Evolutionary conservation across 2,329 filamentous ascomycete species (phyloP).

Genomic region (Ceratocystis diversiconidia): DNA sequence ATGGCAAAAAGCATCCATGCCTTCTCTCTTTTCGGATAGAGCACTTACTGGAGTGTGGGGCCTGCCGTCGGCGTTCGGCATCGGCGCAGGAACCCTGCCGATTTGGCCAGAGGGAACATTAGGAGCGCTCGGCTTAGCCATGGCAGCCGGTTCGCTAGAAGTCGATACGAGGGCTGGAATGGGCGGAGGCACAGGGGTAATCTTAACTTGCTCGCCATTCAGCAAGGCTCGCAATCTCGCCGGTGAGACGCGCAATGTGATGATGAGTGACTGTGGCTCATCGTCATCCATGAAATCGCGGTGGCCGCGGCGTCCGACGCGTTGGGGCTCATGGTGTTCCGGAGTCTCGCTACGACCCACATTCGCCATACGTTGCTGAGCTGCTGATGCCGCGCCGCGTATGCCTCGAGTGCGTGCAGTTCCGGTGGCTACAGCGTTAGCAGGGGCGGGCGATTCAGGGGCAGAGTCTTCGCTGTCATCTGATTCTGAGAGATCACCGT

Average conservation of each 20-base stretch:
- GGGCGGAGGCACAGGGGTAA: constrained; percentile 20
- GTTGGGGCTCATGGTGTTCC: constrained; percentile 58
- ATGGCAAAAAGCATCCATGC: neutral
- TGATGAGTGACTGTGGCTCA: constrained; percentile 52
- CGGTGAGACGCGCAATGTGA: constrained; percentile 60
- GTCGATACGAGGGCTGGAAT: constrained; percentile 8
- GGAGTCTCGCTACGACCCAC: constrained; percentile 78
- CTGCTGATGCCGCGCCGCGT: constrained; percentile 74
- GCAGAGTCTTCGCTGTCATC: constrained; percentile 83
- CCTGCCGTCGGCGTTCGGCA: constrained; percentile 42
- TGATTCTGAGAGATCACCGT: constrained; percentile 70
- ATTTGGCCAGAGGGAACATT: constrained; percentile 38
- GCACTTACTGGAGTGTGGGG: constrained; percentile 46
- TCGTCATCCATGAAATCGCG: constrained; percentile 66
- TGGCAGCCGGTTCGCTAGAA: neutral
- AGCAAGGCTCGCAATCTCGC: constrained; percentile 57
- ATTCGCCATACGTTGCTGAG: constrained; percentile 75
- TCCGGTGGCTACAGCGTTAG: constrained; percentile 46
- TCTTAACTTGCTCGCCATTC: constrained; percentile 31
- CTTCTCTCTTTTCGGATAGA: neutral
- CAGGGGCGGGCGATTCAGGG: constrained; percentile 67
- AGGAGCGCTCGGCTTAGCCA: constrained; percentile 18
- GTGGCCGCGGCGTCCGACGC: constrained; percentile 47
- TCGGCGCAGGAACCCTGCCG: constrained; percentile 55
- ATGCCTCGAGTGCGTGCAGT: constrained; percentile 79